Evolutionary conservation across 495 filamentous ascomycete genomes (phyloP), one percentile per base, ranked within the genome.

Genomic region (Podospora pseudocomata): DNA sequence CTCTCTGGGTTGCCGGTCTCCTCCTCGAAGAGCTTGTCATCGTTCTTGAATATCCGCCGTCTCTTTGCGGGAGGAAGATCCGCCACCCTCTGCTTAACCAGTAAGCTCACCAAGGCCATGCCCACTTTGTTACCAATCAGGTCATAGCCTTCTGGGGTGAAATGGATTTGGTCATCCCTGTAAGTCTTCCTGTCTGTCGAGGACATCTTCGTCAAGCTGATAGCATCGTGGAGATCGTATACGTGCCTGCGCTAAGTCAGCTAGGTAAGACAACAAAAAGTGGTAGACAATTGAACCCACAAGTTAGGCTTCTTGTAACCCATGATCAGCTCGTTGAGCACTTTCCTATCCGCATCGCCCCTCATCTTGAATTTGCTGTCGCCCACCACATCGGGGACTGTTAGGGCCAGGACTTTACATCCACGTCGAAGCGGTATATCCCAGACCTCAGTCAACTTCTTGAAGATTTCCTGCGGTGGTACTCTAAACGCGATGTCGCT

Each of bases 161-260:
- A 79, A 76, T 91, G 88, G 27, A 90, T 65, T 18, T 82, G 83
- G 79, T 91, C 88, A 70, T 88, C 83, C 83, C 86, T 89, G 64
- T 86, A 83, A 54, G 74, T 75, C 4, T 79, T 63, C 19, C 80
- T 72, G 66, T 84, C 82, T 5, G 76, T 64, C 9, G 77, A 70
- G 2, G 74, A 65, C 74, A 89, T 79, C n/a, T 66, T 64, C 64
- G 81, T 83, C 71, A 85, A 89, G 0, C 85, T 84, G 0, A 90
- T 72, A n/a, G 76, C 77, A 0, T 69, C 71, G 64, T 80, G 72
- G 20, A 91, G 74, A 71, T 91, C 87, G 73, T 85, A 85, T 7
- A 80, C 75, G 72, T 84, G 81, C 70, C 82, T 84, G 60, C 62
- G 15, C 5, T 13, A 61, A 61, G 16, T 60, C 58, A 60, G 59